phyloP scores from a whole-genome alignment of 495 filamentous ascomycete genomes.

The Xylaria telfairii region DNA sequence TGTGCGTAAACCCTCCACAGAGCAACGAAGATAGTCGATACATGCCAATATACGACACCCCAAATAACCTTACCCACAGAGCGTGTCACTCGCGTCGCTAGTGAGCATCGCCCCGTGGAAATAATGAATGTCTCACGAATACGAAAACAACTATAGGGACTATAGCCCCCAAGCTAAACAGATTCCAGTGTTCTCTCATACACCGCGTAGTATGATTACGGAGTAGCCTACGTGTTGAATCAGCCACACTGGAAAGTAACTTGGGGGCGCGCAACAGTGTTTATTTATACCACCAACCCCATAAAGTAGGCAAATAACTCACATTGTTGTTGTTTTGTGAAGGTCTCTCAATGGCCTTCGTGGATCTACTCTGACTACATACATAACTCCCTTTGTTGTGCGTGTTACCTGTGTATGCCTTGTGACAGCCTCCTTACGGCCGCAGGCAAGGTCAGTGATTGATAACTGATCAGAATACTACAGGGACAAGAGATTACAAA shows the following conservation, averaged over 20 bases:
- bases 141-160: not conserved
- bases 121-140: not conserved
- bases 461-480: not conserved
- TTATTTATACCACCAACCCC: too few species aligned
- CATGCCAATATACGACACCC: too few species aligned
- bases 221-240: not conserved
- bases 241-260: constrained; percentile 11
- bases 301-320: too few species aligned
- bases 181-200: not conserved
- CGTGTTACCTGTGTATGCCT: too few species aligned
- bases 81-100: not conserved
- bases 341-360: too few species aligned
- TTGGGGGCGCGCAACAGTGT: constrained; percentile 20
- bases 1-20: too few species aligned
- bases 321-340: too few species aligned
- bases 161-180: not conserved
- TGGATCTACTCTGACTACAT: too few species aligned
- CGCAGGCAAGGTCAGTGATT: not conserved
- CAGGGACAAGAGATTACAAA: not conserved
- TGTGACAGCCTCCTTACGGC: too few species aligned
- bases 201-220: constrained; percentile 5
- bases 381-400: too few species aligned
- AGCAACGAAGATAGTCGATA: too few species aligned
- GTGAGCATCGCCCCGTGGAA: not conserved
- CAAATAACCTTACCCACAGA: not conserved